phyloP scores from a whole-genome alignment of 768 basidiomycete genomes.

The Leccinum olivaceopallidum region DNA sequence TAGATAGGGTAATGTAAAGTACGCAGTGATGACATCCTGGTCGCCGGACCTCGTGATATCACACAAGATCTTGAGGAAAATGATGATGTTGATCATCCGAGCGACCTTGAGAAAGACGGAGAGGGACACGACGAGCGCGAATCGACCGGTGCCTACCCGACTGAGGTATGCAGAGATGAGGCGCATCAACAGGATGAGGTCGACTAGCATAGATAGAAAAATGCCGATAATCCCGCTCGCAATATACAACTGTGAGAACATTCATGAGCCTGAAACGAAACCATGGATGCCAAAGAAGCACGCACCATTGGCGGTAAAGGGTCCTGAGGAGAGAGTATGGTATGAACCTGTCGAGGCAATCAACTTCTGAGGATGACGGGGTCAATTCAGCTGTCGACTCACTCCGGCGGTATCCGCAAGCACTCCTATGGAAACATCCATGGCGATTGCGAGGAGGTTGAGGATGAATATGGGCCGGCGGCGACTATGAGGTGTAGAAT shows the following conservation, averaged over 20 bases:
- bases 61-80: conserved; percentile 29
- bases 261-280: background rate
- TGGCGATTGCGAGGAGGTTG: conserved; percentile 23
- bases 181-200: conserved; percentile 31
- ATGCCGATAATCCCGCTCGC: conserved; percentile 33
- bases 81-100: conserved; percentile 27
- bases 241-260: conserved; percentile 20
- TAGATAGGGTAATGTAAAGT: conserved; percentile 24
- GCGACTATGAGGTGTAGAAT: conserved; percentile 28
- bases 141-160: conserved; percentile 17
- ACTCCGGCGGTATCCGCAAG: conserved; percentile 27
- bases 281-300: background rate
- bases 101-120: conserved; percentile 31
- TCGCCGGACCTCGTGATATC: conserved; percentile 20
- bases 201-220: conserved; percentile 31
- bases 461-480: conserved; percentile 30
- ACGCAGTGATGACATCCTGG: conserved; percentile 13
- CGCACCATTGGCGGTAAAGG: conserved; percentile 25
- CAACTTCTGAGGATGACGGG: background rate
- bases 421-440: conserved; percentile 23
- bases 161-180: conserved; percentile 26
- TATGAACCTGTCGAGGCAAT: conserved; percentile 24
- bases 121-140: conserved; percentile 21
- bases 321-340: conserved; percentile 24
- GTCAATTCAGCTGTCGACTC: background rate